These are phyloP conservation scores for Daedalea quercina DNA, from an alignment of 768 basidiomycete genomes.

Conservation along the genomic window DNA sequence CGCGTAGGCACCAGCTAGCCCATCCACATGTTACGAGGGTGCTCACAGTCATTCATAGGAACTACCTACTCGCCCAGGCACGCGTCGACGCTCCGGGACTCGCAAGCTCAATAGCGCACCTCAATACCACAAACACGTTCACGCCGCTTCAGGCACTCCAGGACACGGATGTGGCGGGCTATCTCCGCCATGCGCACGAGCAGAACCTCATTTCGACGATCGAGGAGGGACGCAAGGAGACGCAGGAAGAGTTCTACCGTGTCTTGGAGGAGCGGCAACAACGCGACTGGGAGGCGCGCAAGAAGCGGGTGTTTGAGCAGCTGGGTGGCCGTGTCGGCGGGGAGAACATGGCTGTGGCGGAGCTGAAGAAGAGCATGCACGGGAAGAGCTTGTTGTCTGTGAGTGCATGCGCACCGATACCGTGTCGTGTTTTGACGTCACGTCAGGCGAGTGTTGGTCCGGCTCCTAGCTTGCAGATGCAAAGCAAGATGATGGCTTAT, in stretches of 20 bases:
- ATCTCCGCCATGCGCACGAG: conserved; percentile 90
- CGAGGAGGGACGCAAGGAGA: conserved; percentile 81
- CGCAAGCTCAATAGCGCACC: conserved; percentile 72
- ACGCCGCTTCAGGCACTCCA: conserved; percentile 87
- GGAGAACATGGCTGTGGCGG: conserved; percentile 48
- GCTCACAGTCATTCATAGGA: conserved; percentile 35
- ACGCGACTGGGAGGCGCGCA: conserved; percentile 86
- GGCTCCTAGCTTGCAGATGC: conserved; percentile 69
- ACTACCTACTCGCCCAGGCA: conserved; percentile 89
- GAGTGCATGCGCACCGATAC: conserved; percentile 16
- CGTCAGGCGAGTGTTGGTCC: conserved; percentile 40
- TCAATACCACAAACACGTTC: conserved; percentile 79
- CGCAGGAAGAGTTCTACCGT: conserved; percentile 79
- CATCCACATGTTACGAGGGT: not conserved
- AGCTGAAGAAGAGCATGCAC: conserved; percentile 57
- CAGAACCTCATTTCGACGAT: conserved; percentile 93
- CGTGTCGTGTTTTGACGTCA: too few relatives aligned
- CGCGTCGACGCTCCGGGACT: conserved; percentile 91
- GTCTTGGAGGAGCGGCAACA: conserved; percentile 69
- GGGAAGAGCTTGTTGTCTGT: conserved; percentile 51
- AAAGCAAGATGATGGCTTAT: conserved; percentile 95
- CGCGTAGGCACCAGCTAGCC: conserved; percentile 45
- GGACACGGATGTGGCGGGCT: conserved; percentile 92
- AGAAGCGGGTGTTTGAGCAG: conserved; percentile 86
- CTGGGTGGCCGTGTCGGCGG: conserved; percentile 61